Evolutionary conservation across 352 stramenopile species (phyloP), one percentile per base, ranked within the genome.

Genomic region (Phytophthora citrophthora): DNA sequence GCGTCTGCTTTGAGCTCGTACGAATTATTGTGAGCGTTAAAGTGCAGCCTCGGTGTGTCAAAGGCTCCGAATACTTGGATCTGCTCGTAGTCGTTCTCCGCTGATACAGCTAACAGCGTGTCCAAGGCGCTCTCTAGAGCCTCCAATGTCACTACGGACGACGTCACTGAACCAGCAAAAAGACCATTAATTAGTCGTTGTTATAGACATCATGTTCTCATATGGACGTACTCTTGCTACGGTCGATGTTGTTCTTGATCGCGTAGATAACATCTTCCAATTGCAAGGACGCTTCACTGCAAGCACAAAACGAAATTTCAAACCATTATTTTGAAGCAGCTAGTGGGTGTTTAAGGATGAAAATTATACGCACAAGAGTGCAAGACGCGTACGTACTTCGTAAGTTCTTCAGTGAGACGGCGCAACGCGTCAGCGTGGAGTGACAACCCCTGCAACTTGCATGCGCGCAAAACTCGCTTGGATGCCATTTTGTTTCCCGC

Each of bases 161-260:
- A 90, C 46, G 77, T 86, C 70, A 95, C 88, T 95, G 48, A 47
- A 23, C 15, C 55, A 10, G 20, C 23, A 38, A 64, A 50, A 47
- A 52, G n/a, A 63, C 16, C 10, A 34, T 43, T 23, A n/a, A 1
- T 32, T 39, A 49, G 24, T 29, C 40, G 5, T 23, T n/a, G 24
- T 12, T 26, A 62, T 24, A 61, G 6, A 53, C 34, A 5, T 10
- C 24, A 2, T 52, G 52, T 10, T 4, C 13, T 8, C 43, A 4
- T 1, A 18, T 8, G 31, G 9, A 69, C 87, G 29, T 54, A 95
- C 87, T 89, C 56, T 94, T 95, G 78, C 77, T 93, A 43, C 83
- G 85, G 74, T 94, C 88, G 61, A 95, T 94, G 61, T 83, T 95
- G 72, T 95, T 95, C 77, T 95, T 95, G 67, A 95, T 76, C 16